A percentile compares a stretch with the other conserved stretches of the same genome.
These are phyloP conservation scores for Aspergillus ibericus DNA, from an alignment of 2,329 filamentous ascomycete genomes.

Conservation along the genomic window DNA sequence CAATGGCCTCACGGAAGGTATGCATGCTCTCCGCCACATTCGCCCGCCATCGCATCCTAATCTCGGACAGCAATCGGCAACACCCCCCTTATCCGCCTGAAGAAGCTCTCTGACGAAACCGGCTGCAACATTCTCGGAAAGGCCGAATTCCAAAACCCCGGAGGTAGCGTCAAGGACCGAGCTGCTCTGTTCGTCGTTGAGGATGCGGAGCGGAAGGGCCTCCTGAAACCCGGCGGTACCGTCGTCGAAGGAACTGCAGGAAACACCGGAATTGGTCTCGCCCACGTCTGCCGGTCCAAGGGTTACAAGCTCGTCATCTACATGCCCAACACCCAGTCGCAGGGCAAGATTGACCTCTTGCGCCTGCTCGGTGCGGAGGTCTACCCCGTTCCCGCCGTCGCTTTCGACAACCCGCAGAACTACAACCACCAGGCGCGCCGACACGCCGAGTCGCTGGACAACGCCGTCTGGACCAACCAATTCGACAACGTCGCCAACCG, in stretches of 20 bases:
- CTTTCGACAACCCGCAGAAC: slow-evolving; percentile 92
- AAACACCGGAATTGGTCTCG: slow-evolving; percentile 96
- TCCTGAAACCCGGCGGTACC: slow-evolving; percentile 81
- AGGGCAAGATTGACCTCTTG: slow-evolving; percentile 94
- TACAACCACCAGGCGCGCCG: slow-evolving; percentile 95
- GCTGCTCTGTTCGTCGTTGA: slow-evolving; percentile 92
- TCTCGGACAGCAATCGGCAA: slow-evolving; percentile 79
- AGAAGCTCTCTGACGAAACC: slow-evolving; percentile 82
- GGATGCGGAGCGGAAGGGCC: slow-evolving; percentile 85
- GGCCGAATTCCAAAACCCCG: slow-evolving; percentile 98
- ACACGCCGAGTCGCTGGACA: slow-evolving; percentile 81
- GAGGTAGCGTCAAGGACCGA: slow-evolving; percentile 93
- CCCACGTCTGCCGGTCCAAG: slow-evolving; percentile 88
- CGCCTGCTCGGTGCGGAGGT: slow-evolving; percentile 91
- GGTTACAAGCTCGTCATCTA: slow-evolving; percentile 97
- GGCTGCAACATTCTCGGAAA: slow-evolving; percentile 95
- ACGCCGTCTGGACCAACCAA: slow-evolving; percentile 98
- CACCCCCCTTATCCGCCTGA: slow-evolving; percentile 88
- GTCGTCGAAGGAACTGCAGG: slow-evolving; percentile 96
- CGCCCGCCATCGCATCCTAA: background rate
- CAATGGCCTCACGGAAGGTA: slow-evolving; percentile 79
- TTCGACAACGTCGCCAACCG: slow-evolving; percentile 97
- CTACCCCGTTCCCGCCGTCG: slow-evolving; percentile 90
- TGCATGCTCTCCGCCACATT: too few species aligned
- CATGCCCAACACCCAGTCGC: slow-evolving; percentile 98